Evolutionary conservation across 169 alveolate species (phyloP), one percentile per base, ranked within the genome.

Genomic region (Plasmodium vivax): DNA sequence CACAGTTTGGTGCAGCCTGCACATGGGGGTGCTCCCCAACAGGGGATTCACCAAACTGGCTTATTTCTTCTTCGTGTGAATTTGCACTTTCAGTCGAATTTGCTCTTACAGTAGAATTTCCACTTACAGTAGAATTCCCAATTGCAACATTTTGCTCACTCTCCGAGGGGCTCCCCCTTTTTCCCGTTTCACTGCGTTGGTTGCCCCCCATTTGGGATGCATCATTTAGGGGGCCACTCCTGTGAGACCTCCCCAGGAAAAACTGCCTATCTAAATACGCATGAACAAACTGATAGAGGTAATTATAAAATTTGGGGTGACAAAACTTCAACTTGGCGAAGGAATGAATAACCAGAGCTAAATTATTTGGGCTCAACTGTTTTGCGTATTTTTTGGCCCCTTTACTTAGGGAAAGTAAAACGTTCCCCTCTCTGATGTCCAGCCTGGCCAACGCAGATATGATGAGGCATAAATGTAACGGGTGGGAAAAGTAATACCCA

Each of bases 301-400:
- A 92, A 72, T 92, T 92, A 81, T 71, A 92, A 82, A 92, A 92
- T 72, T 82, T 71, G 9, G 95, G 95, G 54, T 92, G 97, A 16
- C 58, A 75, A 73, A 95, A 95, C 43, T 95, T 95, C 81, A 96
- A 85, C 82, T 96, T 96, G n/a, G 98, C 97, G 54, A 96, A 88
- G 32, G 98, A 96, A 84, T 96, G 97, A 73, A 92, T 92, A 62
- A 92, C 71, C 54, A 96, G 82, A 41, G 98, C 92, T 71, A 96
- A 84, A 68, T 95, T 93, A 51, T 94, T 95, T 19, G 96, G 96
- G 30, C 95, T 41, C 10, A 95, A 90, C 32, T 94, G 94, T 27
- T 88, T 87, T 45, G 96, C 96, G 5, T 96, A 87, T n/a, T 92
- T 68, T 45, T 95, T 85, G 1, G 94, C 84, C 19, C 85, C 85